Base-by-base conservation (phyloP, 1,284 basidiomycete species). In the Porogramme epimiltina region DNA sequence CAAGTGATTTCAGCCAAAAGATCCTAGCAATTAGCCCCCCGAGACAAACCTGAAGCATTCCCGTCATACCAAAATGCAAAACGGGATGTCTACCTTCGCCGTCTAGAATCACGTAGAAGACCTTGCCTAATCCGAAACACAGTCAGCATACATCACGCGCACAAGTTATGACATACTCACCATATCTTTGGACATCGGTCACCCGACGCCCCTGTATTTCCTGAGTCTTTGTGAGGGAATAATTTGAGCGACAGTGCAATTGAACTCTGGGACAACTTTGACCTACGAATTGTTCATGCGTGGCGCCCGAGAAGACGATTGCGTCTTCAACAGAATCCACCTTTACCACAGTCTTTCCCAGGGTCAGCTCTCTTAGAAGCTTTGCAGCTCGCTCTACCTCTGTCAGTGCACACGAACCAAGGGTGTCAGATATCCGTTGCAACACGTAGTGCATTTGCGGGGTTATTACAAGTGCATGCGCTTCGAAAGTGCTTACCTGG, bases 21-120 rank as follows among this genome's bases (percentile, higher is more conserved):
- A n/a, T n/a, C n/a, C n/a, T n/a, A n/a, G n/a, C n/a, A n/a, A n/a
- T n/a, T n/a, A n/a, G n/a, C n/a, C n/a, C 2, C 3, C 3, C 15
- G 1, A 18, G 8, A 15, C 51, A 18, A 55, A 87, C 87, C 72
- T 89, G 84, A 33, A 93, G 74, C 83, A 86, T 85, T 9, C 90
- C 89, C 2, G 89, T 91, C 90, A 92, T 92, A 2, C 90, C 90
- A 60, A 92, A 89, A 65, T 92, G 89, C 51, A 91, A 72, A 4
- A 91, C 84, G 3, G 89, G 89, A 58, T 80, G 70, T 62, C 75
- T 74, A 0, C 87, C 87, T 20, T 74, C 59, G 3, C 87, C 88
- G 36, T 82, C 79, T 1, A 92, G 74, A 39, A 77, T 75, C n/a
- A 92, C 66, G 65, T 87, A 93, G 63, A 92, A 89, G 53, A 82